Percentiles rank a stretch among this genome's conserved stretches.
Evolutionary conservation across 805 yeast genomes (phyloP).

Genomic region (Geotrichum ghanense): DNA sequence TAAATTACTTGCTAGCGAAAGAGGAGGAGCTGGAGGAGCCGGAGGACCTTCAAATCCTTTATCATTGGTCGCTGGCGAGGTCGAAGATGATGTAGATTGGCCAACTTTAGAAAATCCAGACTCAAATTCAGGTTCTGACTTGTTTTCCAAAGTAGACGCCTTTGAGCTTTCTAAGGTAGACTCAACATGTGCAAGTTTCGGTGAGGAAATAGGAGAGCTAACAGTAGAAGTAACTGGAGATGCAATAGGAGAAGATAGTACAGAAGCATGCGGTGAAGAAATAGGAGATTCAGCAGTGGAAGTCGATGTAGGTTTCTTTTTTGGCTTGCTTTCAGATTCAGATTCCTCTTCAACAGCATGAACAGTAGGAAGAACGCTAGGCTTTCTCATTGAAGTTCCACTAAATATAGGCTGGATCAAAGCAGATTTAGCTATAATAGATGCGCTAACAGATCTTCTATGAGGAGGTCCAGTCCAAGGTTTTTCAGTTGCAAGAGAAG

Average conservation of each 20-base stretch:
- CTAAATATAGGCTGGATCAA: conserved; percentile 1
- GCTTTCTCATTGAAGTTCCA: neutral
- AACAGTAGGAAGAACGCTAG: neutral
- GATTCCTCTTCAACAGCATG: neutral
- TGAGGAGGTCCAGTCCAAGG: conserved; percentile 28
- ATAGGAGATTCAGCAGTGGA: neutral
- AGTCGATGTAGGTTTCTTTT: neutral
- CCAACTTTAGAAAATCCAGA: too few species aligned
- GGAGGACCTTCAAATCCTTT: conserved; percentile 7
- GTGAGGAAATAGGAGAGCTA: neutral
- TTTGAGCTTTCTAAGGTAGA: too few species aligned
- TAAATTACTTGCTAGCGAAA: conserved; percentile 22
- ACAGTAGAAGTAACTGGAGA: neutral
- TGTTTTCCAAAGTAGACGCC: too few species aligned
- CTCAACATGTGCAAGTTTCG: neutral
- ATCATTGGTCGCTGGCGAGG: too few species aligned
- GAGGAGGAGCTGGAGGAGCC: conserved; percentile 17
- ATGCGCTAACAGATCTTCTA: conserved; percentile 15
- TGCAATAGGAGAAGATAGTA: neutral
- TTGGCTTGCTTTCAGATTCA: neutral
- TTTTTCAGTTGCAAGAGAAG: conserved; percentile 1
- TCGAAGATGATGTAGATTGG: conserved; percentile 23
- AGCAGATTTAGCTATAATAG: conserved; percentile 13
- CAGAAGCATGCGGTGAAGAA: neutral
- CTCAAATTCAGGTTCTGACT: too few species aligned